phyloP scores from a whole-genome alignment of 345 rosid species.

The Rhodomyrtus tomentosa region DNA sequence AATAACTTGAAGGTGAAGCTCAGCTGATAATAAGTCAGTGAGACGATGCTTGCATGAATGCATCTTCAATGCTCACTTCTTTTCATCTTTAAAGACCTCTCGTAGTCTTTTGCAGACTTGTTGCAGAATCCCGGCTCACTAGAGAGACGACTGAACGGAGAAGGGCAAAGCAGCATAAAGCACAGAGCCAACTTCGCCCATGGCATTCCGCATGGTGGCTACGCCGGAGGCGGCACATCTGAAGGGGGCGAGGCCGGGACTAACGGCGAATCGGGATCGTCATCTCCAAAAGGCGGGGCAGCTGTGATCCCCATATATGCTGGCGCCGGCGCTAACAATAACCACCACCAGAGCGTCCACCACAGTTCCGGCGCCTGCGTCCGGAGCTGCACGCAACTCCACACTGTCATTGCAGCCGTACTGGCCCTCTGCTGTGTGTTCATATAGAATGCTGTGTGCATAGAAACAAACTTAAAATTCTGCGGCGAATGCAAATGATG shows the following conservation, averaged over 20 bases:
- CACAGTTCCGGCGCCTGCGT: background rate
- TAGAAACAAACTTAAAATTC: background rate
- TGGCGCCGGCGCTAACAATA: constrained; percentile 11
- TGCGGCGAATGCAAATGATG: background rate
- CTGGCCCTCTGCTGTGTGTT: background rate
- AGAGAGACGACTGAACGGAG: background rate
- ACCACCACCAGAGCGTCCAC: constrained; percentile 3
- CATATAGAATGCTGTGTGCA: background rate
- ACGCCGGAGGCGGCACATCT: background rate
- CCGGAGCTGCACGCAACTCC: background rate
- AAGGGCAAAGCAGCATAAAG: background rate
- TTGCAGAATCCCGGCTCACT: background rate
- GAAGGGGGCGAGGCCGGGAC: background rate
- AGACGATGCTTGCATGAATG: background rate
- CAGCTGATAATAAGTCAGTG: background rate
- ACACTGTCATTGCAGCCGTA: background rate
- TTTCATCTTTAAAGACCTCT: background rate
- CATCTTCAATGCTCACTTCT: background rate
- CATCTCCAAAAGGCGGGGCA: background rate
- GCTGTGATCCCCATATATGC: constrained; percentile 6
- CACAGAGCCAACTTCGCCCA: background rate
- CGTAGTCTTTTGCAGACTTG: background rate
- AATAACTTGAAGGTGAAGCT: background rate
- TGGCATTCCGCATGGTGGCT: background rate
- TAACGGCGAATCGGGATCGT: background rate